phyloP scores from a whole-genome alignment of 495 filamentous ascomycete genomes.

The Tuber melanosporum region DNA sequence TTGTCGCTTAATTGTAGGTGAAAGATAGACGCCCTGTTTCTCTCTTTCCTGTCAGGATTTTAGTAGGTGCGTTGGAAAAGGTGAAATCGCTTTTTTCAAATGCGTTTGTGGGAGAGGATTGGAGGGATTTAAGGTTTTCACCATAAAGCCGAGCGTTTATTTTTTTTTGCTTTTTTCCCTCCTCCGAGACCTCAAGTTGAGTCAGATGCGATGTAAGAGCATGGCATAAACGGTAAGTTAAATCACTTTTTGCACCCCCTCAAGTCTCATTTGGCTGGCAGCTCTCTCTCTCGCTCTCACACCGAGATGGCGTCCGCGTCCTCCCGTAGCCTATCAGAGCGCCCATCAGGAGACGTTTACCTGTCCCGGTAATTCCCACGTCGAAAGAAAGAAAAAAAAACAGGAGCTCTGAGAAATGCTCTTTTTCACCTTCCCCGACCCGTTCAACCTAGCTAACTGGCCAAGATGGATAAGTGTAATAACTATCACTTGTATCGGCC shows the following conservation, averaged over 20 bases:
- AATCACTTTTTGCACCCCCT: not conserved
- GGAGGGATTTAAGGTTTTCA: conserved; percentile 5
- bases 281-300: not conserved
- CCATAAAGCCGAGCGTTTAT: not conserved
- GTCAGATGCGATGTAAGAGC: not conserved
- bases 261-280: not conserved
- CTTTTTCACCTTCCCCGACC: not conserved
- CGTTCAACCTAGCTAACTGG: not conserved
- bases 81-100: not conserved
- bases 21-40: not conserved
- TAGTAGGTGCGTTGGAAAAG: not conserved
- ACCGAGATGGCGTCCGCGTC: not conserved
- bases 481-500: not conserved
- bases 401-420: not conserved
- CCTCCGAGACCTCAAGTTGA: not conserved
- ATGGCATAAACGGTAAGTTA: not conserved
- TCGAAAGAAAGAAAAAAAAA: not conserved
- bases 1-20: not conserved
- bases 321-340: not conserved
- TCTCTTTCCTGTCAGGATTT: not conserved
- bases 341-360: not conserved
- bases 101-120: not conserved
- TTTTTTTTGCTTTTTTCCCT: not conserved
- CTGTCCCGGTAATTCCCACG: no score
- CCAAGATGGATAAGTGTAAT: not conserved